These are phyloP conservation scores for Prunus fruticosa DNA, from an alignment of 306 rosid species.

Conservation along the genomic window DNA sequence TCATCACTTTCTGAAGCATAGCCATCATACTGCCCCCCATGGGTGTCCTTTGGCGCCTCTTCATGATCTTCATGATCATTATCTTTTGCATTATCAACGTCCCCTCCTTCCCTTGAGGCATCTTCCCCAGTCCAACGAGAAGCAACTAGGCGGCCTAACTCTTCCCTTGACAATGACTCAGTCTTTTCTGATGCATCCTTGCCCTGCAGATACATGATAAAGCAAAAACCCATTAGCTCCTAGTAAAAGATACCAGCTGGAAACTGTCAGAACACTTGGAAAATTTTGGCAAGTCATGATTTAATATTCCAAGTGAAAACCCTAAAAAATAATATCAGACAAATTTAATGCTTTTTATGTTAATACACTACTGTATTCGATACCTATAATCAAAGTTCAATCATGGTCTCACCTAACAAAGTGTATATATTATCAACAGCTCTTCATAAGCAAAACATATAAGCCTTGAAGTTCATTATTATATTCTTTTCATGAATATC, in stretches of 20 bases:
- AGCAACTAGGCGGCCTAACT: conserved; percentile 96
- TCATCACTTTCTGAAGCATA: conserved; percentile 88
- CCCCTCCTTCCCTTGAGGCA: conserved; percentile 43
- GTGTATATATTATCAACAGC: neutral
- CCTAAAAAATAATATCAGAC: neutral
- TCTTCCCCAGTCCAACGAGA: conserved; percentile 98
- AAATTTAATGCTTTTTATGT: neutral
- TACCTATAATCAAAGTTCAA: neutral
- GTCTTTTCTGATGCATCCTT: conserved; percentile 51
- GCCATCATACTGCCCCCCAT: conserved; percentile 58
- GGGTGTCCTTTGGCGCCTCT: conserved; percentile 35
- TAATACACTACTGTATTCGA: neutral
- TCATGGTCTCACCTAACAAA: neutral
- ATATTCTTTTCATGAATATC: neutral
- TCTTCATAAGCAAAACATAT: neutral
- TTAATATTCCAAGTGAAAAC: neutral
- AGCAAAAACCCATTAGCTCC: conserved; percentile 18
- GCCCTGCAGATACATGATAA: conserved; percentile 44
- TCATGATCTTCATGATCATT: conserved; percentile 42
- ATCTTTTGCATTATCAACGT: conserved; percentile 36
- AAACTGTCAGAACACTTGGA: neutral
- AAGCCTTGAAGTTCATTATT: neutral
- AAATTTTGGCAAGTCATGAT: neutral
- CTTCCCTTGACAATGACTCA: conserved; percentile 85
- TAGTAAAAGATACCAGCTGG: conserved; percentile 18